Evolutionary conservation across 495 filamentous ascomycete genomes (phyloP).

Genomic region (Halenospora varia): DNA sequence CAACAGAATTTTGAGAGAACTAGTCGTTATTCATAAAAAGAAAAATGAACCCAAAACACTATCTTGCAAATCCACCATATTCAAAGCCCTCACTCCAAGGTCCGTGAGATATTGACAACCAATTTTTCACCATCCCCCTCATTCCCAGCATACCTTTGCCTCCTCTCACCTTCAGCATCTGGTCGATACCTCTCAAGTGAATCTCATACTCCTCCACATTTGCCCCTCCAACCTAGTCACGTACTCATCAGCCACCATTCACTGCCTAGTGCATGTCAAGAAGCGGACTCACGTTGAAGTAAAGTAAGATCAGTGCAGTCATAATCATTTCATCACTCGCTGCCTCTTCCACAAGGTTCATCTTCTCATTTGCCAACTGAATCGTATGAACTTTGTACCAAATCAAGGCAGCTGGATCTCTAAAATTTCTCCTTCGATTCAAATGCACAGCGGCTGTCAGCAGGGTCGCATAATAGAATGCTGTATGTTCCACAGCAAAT

Average conservation of each 20-base stretch:
- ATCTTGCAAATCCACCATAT: slow-evolving; percentile 1
- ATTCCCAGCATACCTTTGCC: slow-evolving; percentile 14
- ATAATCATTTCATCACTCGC: slow-evolving; percentile 19
- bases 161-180: slow-evolving; percentile 16
- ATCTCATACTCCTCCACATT: slow-evolving; percentile 12
- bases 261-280: too few relatives aligned
- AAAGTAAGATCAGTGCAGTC: slow-evolving; percentile 11
- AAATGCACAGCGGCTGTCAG: slow-evolving; percentile 19
- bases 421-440: slow-evolving; percentile 5
- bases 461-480: slow-evolving; percentile 16
- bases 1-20: too few relatives aligned
- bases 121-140: slow-evolving; percentile 19
- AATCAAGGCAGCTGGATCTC: slow-evolving; percentile 2
- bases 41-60: too few relatives aligned
- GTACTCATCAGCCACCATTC: too few relatives aligned
- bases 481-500: slow-evolving; percentile 10
- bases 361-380: slow-evolving; percentile 8
- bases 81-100: slow-evolving; percentile 15
- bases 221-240: too few relatives aligned
- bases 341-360: neutral
- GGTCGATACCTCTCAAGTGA: slow-evolving; percentile 16
- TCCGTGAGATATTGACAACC: slow-evolving; percentile 15
- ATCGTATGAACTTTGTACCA: slow-evolving; percentile 19
- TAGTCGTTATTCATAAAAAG: too few relatives aligned
- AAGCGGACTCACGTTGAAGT: slow-evolving; percentile 19